Evolutionary conservation across 108 stramenopile genomes (phyloP), one percentile per base, ranked within the genome.

Genomic region (Parietichytrium sp.): DNA sequence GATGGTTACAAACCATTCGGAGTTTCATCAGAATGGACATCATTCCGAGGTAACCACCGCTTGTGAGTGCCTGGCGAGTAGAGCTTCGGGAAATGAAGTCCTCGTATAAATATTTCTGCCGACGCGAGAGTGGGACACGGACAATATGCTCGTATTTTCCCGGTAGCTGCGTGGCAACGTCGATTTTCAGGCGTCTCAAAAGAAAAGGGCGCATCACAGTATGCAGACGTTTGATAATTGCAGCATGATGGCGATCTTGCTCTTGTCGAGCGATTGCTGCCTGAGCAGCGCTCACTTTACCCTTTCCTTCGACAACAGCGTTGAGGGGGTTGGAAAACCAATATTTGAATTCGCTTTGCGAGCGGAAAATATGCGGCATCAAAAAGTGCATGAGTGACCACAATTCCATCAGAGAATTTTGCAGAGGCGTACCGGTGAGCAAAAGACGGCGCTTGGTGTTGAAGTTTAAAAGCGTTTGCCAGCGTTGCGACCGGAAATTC

Each of bases 1-100:
- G 98, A 81, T 99, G 98, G 83, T 99, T 98, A 87, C 98, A 99
- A 10, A 99, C 96, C 88, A 98, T 99, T 45, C 98, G 86, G 3
- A 99, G 92, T 85, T 98, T 96, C 97, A 99, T 98, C 51, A 99
- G 90, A 29, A 99, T 94, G 82, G 95, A 96, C 97, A 99, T 98
- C 97, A 99, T 98, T 47, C 95, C 95, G 94, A 98, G 93, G 84
- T 93, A 97, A 8, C 82, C 82, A 4, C 61, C 38, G 38, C 50
- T 33, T 6, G 81, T 94, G 94, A 6, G 82, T 48, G 38, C 95
- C 95, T 7, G 86, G 15, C 97, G 85, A 18, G 96, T 98, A 13
- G 94, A 92, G n/a, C 94, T 93, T 48, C 96, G 87, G 7, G 95
- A 88, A 91, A 99, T 95, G 77, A 96, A 99, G 80, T 99, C 98